Conservation (phyloP, 2,329 filamentous ascomycete species). For the Fusarium algeriense region DNA sequence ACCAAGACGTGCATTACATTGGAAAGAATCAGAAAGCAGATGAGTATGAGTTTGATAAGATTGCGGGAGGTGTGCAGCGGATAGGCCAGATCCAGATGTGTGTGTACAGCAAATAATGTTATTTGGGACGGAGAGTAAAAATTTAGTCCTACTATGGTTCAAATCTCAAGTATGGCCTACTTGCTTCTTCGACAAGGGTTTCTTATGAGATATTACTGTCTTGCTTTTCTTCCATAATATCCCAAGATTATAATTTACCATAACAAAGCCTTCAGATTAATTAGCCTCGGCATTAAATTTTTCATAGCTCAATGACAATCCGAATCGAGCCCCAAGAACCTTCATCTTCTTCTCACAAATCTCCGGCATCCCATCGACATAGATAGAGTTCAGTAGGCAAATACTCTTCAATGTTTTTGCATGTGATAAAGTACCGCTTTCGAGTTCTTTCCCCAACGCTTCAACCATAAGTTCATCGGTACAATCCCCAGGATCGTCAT, state of each 20-base stretch:
- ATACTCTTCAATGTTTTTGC: background rate
- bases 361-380: background rate
- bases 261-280: too few relatives aligned
- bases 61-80: background rate
- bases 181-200: too few relatives aligned
- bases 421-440: background rate
- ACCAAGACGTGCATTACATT: background rate
- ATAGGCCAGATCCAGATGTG: slow-evolving; percentile 8
- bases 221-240: too few relatives aligned
- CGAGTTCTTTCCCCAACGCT: background rate
- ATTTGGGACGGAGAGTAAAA: background rate
- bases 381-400: background rate
- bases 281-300: too few relatives aligned
- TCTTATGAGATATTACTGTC: too few relatives aligned
- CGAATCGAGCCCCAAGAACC: background rate
- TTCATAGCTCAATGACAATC: background rate
- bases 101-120: too few relatives aligned
- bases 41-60: background rate
- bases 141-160: too few relatives aligned
- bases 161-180: too few relatives aligned
- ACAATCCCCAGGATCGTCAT: background rate
- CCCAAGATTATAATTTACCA: too few relatives aligned
- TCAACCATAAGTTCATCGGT: background rate
- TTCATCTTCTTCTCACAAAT: background rate
- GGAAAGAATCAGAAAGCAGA: rapidly evolving